Conservation (phyloP, 495 filamentous ascomycete genomes). For the Aspergillus hancockii region DNA sequence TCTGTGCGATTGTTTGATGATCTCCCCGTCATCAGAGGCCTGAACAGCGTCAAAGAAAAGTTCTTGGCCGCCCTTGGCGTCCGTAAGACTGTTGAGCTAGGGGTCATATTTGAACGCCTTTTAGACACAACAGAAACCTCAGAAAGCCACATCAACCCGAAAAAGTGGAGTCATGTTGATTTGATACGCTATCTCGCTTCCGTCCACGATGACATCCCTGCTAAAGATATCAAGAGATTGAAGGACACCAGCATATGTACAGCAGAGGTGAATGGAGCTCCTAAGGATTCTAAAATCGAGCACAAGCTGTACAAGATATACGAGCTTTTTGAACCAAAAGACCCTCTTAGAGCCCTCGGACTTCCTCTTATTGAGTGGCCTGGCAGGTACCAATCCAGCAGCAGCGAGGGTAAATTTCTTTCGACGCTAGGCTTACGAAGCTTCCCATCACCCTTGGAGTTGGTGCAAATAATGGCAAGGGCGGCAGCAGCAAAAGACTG, state of each 20-base stretch:
- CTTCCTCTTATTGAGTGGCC: conserved; percentile 87
- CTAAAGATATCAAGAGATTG: conserved; percentile 77
- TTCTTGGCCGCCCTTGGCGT: conserved; percentile 78
- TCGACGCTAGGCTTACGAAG: conserved; percentile 66
- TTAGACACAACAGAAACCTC: conserved; percentile 53
- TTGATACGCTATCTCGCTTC: conserved; percentile 91
- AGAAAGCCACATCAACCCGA: conserved; percentile 37
- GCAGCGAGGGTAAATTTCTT: conserved; percentile 73
- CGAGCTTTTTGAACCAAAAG: conserved; percentile 83
- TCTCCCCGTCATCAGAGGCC: conserved; percentile 74
- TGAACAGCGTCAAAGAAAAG: conserved; percentile 83
- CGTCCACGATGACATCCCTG: conserved; percentile 86
- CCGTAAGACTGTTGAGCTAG: conserved; percentile 83
- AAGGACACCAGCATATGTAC: conserved; percentile 76
- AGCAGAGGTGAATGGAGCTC: conserved; percentile 56
- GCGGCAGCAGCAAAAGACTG: conserved; percentile 57
- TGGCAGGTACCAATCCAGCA: conserved; percentile 60
- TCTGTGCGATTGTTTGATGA: conserved; percentile 93
- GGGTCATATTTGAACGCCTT: conserved; percentile 87
- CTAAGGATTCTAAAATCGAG: conserved; percentile 10
- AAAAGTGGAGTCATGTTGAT: conserved; percentile 88
- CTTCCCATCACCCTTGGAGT: conserved; percentile 65
- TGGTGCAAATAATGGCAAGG: conserved; percentile 72
- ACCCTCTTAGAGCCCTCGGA: conserved; percentile 63
- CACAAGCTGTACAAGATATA: conserved; percentile 71